Conservation (phyloP, 2,329 filamentous ascomycete genomes). For the Scedosporium dehoogii region DNA sequence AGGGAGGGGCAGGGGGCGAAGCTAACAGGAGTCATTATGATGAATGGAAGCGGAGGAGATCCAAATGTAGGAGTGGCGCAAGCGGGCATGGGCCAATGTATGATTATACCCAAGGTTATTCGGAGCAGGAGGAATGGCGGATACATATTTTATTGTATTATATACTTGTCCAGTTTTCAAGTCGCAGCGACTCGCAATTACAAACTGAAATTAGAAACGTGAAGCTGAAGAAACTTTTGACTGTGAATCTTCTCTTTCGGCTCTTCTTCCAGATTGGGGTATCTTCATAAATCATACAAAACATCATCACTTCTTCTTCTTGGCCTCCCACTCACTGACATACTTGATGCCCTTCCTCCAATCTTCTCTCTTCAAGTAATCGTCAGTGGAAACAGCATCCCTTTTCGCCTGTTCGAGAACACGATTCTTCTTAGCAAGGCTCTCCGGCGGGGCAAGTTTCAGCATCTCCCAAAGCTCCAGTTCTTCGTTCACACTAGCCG, state of each 20-base stretch:
- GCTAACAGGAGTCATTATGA: background rate
- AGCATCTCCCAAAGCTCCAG: conserved; percentile 30
- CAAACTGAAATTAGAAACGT: background rate
- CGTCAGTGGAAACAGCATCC: conserved; percentile 1
- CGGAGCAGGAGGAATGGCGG: background rate
- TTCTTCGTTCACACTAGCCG: conserved; percentile 31
- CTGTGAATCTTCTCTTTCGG: background rate
- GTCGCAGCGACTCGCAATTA: background rate
- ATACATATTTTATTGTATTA: background rate
- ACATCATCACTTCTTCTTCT: background rate
- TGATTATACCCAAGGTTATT: background rate
- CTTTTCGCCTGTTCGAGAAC: background rate
- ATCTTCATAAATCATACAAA: background rate
- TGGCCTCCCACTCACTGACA: conserved; percentile 32
- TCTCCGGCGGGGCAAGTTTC: conserved; percentile 1
- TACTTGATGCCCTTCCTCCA: conserved; percentile 29
- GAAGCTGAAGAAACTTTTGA: background rate
- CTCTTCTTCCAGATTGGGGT: background rate
- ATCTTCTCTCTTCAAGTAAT: conserved; percentile 20
- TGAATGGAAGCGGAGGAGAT: background rate
- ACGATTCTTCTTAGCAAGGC: background rate
- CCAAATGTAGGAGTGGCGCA: background rate
- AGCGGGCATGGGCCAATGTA: background rate
- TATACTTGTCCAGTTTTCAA: background rate
- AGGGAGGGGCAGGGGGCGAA: conserved; percentile 17